Percentiles rank a stretch among this genome's conserved stretches.
Evolutionary conservation across 164 flowering plant species (phyloP).

Genomic region (Kalanchoe fedtschenkoi): DNA sequence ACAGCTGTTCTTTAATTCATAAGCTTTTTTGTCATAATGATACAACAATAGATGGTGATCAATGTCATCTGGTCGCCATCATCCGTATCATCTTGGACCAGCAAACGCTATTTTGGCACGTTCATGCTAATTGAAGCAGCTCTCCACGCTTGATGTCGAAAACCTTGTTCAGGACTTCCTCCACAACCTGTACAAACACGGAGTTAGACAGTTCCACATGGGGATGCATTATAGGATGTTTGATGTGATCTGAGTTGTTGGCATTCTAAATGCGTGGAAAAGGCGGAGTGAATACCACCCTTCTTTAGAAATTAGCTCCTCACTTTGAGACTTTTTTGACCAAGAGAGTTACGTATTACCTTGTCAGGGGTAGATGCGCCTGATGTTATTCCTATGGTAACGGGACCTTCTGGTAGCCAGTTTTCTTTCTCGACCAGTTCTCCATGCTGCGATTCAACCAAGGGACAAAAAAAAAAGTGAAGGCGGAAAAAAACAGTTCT

Average conservation of each 20-base stretch:
- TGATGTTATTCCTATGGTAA: conserved; percentile 83
- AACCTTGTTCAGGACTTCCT: conserved; percentile 67
- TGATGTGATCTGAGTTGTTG: too few relatives aligned
- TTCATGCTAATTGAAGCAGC: conserved; percentile 43
- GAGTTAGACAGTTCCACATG: background rate
- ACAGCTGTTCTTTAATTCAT: too few relatives aligned
- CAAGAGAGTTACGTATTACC: conserved; percentile 40
- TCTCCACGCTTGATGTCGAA: conserved; percentile 75
- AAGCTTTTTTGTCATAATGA: background rate
- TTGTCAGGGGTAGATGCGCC: conserved; percentile 98
- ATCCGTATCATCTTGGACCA: background rate
- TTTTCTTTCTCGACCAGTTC: conserved; percentile 89
- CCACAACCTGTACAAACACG: conserved; percentile 63
- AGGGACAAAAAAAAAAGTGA: background rate
- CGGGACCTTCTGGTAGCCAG: conserved; percentile 77
- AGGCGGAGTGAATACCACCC: background rate
- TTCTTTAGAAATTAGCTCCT: background rate
- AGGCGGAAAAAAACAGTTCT: background rate
- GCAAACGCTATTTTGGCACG: background rate
- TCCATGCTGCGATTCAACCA: conserved; percentile 47
- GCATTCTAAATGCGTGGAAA: too few relatives aligned
- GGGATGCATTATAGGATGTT: background rate
- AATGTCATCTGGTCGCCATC: background rate
- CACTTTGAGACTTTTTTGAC: background rate
- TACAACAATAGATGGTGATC: background rate